These are phyloP conservation scores for Lactarius quietus DNA, from an alignment of 768 basidiomycete species.

Conservation along the genomic window DNA sequence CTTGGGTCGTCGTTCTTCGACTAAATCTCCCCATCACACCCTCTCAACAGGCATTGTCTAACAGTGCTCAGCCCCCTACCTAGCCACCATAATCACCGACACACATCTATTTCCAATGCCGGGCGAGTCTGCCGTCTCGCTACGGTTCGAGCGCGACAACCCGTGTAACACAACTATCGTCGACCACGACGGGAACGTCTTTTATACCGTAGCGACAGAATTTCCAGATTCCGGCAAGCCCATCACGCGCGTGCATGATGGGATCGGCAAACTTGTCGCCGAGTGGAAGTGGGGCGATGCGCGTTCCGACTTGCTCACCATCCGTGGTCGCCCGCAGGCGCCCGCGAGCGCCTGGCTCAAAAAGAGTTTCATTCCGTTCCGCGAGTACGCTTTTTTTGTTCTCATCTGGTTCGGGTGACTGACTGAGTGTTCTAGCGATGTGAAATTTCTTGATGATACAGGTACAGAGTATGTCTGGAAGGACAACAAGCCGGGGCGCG, in stretches of 20 bases:
- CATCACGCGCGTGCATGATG: slow-evolving; percentile 17
- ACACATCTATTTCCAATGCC: not conserved
- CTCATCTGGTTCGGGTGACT: not conserved
- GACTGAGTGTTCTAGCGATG: slow-evolving; percentile 2
- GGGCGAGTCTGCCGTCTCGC: slow-evolving; percentile 1
- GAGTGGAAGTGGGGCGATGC: slow-evolving; percentile 26
- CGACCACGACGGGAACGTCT: slow-evolving; percentile 8
- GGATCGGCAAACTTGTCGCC: slow-evolving; percentile 20
- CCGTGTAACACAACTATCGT: slow-evolving; percentile 26
- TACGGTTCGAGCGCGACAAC: slow-evolving; percentile 22
- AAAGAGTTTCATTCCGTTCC: slow-evolving; percentile 25
- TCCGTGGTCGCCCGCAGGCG: slow-evolving; percentile 6
- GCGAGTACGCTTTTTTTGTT: slow-evolving; percentile 1
- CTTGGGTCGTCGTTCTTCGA: not conserved
- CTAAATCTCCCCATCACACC: not conserved
- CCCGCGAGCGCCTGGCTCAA: slow-evolving; percentile 25
- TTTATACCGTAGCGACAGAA: slow-evolving; percentile 24
- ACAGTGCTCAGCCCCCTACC: not conserved
- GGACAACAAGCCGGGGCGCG: slow-evolving; percentile 20
- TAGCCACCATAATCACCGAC: slow-evolving; percentile 7
- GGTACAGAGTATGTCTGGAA: slow-evolving; percentile 22
- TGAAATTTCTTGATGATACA: slow-evolving; percentile 21
- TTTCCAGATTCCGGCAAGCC: slow-evolving; percentile 16
- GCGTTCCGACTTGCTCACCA: slow-evolving; percentile 26
- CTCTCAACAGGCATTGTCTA: too few species aligned